These are phyloP conservation scores for Populus ilicifolia DNA, from an alignment of 345 rosid species.

Conservation along the genomic window DNA sequence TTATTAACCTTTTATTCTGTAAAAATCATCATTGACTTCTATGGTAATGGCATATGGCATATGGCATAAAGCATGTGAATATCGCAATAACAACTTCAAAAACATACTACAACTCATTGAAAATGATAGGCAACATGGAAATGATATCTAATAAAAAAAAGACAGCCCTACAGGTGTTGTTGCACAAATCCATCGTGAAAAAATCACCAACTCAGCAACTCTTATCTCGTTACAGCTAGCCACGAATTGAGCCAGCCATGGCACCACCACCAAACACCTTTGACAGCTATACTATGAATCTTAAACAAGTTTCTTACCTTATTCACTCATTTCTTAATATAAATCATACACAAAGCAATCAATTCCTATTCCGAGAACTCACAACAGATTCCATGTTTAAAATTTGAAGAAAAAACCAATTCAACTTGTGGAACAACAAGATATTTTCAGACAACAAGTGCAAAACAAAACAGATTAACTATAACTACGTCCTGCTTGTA, in stretches of 20 bases:
- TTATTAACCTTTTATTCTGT: too few species aligned
- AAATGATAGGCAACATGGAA: not conserved
- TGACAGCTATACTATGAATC: slow-evolving; percentile 16
- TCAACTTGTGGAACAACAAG: not conserved
- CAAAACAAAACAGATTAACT: not conserved
- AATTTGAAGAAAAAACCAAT: not conserved
- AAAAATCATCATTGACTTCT: too few species aligned
- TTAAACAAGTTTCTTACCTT: slow-evolving; percentile 14
- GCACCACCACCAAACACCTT: slow-evolving; percentile 15
- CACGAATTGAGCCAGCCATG: slow-evolving; percentile 3
- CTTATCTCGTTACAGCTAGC: slow-evolving; percentile 14
- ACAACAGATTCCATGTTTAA: too few species aligned
- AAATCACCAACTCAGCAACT: slow-evolving; percentile 5
- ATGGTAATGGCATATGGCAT: not conserved
- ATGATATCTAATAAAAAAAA: not conserved
- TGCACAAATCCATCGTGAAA: not conserved
- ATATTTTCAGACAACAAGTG: not conserved
- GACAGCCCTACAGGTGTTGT: not conserved
- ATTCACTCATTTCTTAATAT: not conserved
- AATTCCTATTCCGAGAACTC: too few species aligned
- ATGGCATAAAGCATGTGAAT: not conserved
- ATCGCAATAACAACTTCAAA: not conserved
- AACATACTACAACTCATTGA: too few species aligned
- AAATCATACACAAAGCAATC: too few species aligned
- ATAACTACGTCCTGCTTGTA: not conserved